phyloP scores from a whole-genome alignment of 257 asterid genomes.

The Plantago major region DNA sequence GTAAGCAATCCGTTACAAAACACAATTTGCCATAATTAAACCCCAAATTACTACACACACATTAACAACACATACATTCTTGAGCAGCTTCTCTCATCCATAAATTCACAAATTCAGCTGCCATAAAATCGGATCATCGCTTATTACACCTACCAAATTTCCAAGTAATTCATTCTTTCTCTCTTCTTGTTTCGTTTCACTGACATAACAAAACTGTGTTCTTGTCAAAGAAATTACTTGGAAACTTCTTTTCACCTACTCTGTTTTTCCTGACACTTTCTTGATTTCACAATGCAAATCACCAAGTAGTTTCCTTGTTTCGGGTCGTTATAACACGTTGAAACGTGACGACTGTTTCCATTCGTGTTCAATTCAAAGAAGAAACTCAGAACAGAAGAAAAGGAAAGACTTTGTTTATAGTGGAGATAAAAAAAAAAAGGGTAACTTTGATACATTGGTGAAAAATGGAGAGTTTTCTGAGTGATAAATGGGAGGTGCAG shows the following conservation, averaged over 20 bases:
- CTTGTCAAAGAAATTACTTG: neutral
- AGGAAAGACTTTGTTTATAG: neutral
- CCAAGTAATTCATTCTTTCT: too few relatives aligned
- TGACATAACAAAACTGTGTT: too few relatives aligned
- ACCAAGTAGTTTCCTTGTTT: constrained; percentile 1
- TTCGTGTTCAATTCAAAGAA: too few relatives aligned
- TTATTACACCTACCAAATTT: neutral
- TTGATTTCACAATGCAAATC: neutral
- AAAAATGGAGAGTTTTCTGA: constrained; percentile 71
- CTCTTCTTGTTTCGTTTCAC: too few relatives aligned
- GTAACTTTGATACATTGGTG: neutral
- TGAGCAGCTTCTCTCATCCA: too few relatives aligned
- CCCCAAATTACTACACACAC: too few relatives aligned
- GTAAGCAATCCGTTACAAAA: too few relatives aligned
- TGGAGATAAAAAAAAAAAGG: neutral
- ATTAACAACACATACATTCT: too few relatives aligned
- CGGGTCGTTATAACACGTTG: neutral
- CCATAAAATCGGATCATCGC: too few relatives aligned
- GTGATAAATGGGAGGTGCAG: constrained; percentile 79
- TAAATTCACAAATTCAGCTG: too few relatives aligned
- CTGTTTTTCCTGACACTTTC: constrained; percentile 1
- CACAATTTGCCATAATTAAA: too few relatives aligned
- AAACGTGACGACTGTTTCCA: constrained; percentile 2
- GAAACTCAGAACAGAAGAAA: neutral
- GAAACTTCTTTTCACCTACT: constrained; percentile 17